Conservation (phyloP, 2,329 filamentous ascomycete genomes). For the Aspergillus sp. region DNA sequence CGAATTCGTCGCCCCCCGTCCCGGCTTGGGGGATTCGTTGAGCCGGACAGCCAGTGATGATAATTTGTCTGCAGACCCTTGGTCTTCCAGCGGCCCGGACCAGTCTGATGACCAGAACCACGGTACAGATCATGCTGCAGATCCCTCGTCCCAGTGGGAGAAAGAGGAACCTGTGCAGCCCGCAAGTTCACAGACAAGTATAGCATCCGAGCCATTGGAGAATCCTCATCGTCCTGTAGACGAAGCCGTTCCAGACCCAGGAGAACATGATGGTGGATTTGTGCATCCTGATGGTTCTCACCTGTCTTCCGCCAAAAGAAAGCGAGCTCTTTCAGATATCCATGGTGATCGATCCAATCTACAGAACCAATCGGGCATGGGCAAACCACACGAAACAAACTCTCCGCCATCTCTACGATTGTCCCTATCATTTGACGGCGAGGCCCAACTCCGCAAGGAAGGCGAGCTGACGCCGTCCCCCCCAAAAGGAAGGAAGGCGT, state of each 20-base stretch:
- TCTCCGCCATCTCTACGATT: constrained; percentile 32
- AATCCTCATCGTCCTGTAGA: constrained; percentile 15
- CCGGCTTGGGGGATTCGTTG: constrained; percentile 17
- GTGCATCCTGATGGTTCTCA: constrained; percentile 11
- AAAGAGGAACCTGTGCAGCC: constrained; percentile 19
- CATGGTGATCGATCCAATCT: constrained; percentile 7
- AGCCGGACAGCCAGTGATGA: constrained; percentile 21
- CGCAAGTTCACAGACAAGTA: constrained; percentile 23
- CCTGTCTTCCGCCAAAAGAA: constrained; percentile 20
- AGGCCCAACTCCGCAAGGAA: constrained; percentile 29
- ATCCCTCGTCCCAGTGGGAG: constrained; percentile 12
- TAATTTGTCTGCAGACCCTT: constrained; percentile 18
- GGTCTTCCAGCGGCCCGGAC: constrained; percentile 21
- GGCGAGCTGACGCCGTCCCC: constrained; percentile 33
- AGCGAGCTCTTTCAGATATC: constrained; percentile 25
- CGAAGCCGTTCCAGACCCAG: constrained; percentile 11
- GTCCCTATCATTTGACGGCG: constrained; percentile 34
- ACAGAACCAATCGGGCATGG: constrained; percentile 9
- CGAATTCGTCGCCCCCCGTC: constrained; percentile 50
- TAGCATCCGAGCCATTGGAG: constrained; percentile 17
- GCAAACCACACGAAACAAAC: constrained; percentile 13
- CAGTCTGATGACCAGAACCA: constrained; percentile 15
- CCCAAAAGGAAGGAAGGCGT: constrained; percentile 37
- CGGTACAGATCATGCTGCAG: constrained; percentile 17
- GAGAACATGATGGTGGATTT: constrained; percentile 7